Evolutionary conservation across 2,329 filamentous ascomycete species (phyloP), one percentile per base, ranked within the genome.

Genomic region (Aspergillus pseudoglaucus): DNA sequence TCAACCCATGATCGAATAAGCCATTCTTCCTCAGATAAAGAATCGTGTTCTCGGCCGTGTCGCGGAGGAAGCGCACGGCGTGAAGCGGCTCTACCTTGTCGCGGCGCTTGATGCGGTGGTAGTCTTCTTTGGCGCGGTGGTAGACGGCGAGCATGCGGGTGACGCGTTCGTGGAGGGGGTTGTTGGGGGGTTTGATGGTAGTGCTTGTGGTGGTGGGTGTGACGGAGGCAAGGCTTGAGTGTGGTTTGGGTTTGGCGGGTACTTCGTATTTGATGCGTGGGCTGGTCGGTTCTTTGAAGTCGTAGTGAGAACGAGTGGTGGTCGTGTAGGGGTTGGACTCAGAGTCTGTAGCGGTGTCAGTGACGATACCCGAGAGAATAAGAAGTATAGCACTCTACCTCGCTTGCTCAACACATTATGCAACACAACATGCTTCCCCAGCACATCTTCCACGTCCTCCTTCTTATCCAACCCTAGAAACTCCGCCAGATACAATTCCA

Each of bases 31-130:
- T 49, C 7, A 73, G 54, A 42, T 68, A 69, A 12, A 58, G 55
- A 14, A 71, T 56, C 1, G 63, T 58, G 46, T 73, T 73, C 48
- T 73, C 70, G 5, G 70, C 68, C 1, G 68, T 72, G 53, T 74
- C 70, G 3, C 70, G 67, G 22, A 74, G 64, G 44, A 72, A 73
- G 43, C 66, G 66, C 20, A 68, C 66, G 1, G 62, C 56, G 18
- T 57, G 52, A 32, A 58, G 53, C 27, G 55, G 56, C 3, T 56
- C 49, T 3, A 56, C 46, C 25, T 55, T 59, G 25, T 64, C 52
- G 25, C 46, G 50, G 33, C 58, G 47, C 33, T 58, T 55, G 25
- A 63, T 49, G 4, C 51, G 53, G 48, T 65, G 58, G 52, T 68
- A 70, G 5, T 74, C 68, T 1, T 58, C 52, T 47, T 68, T 66